Conservation (phyloP, 179 eudicot species). For the Sideroxylon spinosum region DNA sequence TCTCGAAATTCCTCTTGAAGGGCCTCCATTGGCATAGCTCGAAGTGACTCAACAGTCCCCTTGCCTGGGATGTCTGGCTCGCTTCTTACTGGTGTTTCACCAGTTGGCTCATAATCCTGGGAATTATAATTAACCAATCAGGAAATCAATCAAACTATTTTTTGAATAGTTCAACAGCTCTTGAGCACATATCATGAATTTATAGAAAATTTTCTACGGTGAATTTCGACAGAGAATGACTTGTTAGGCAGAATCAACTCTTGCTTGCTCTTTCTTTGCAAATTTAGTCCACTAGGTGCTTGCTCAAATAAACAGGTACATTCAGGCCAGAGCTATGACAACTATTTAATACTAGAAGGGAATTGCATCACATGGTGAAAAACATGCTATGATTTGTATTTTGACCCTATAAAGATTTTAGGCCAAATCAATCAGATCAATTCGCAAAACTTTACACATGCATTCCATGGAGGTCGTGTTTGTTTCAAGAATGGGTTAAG, state of each 20-base stretch:
- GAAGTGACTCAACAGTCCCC: conserved; percentile 71
- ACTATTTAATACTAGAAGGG: background rate
- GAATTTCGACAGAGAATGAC: background rate
- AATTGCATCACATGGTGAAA: background rate
- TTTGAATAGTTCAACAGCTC: background rate
- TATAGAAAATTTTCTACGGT: background rate
- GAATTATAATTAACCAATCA: conserved; percentile 2
- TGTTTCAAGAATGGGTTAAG: no score
- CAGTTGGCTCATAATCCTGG: conserved; percentile 92
- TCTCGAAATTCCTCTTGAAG: conserved; percentile 81
- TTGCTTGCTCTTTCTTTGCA: background rate
- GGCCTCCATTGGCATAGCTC: conserved; percentile 78
- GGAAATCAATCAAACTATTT: background rate
- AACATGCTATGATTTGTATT: background rate
- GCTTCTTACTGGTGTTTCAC: conserved; percentile 65
- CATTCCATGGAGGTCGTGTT: background rate
- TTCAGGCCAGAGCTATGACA: background rate
- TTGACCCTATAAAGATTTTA: background rate
- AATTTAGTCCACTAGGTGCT: background rate
- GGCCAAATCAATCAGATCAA: background rate
- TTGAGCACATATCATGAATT: background rate
- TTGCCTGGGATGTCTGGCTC: conserved; percentile 83
- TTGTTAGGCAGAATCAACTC: background rate
- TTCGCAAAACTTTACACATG: background rate
- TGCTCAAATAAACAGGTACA: background rate